Percentiles rank a stretch among this genome's conserved stretches.
Conservation (phyloP, 345 rosid species). For the Theobroma cacao region DNA sequence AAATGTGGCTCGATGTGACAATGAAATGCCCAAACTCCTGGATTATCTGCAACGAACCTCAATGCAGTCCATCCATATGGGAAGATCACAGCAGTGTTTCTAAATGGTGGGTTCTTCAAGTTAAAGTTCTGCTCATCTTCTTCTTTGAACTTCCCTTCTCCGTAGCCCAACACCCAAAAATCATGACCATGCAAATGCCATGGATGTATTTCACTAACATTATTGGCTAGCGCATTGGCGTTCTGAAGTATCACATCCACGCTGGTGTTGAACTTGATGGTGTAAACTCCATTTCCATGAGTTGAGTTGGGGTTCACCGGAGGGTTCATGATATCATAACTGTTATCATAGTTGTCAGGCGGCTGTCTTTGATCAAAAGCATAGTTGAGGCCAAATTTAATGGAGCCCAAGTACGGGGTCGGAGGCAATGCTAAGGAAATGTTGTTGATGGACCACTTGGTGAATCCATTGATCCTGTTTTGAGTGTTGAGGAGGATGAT, state of each 20-base stretch:
- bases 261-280: slow-evolving; percentile 33
- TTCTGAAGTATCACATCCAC: slow-evolving; percentile 82
- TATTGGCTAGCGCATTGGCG: slow-evolving; percentile 38
- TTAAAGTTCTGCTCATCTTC: slow-evolving; percentile 40
- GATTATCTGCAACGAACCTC: slow-evolving; percentile 69
- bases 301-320: slow-evolving; percentile 48
- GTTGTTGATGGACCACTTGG: slow-evolving; percentile 74
- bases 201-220: slow-evolving; percentile 68
- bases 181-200: slow-evolving; percentile 91
- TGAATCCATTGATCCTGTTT: slow-evolving; percentile 44
- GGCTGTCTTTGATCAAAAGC: slow-evolving; percentile 42
- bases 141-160: slow-evolving; percentile 50
- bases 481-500: slow-evolving; percentile 70
- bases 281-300: slow-evolving; percentile 49
- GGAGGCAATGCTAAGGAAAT: slow-evolving; percentile 51
- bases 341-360: slow-evolving; percentile 34
- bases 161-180: slow-evolving; percentile 84
- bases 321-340: slow-evolving; percentile 52
- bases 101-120: slow-evolving; percentile 61
- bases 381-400: slow-evolving; percentile 36
- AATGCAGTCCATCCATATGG: slow-evolving; percentile 94
- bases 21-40: slow-evolving; percentile 89
- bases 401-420: slow-evolving; percentile 73
- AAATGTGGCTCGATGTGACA: slow-evolving; percentile 90
- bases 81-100: slow-evolving; percentile 59